phyloP scores from a whole-genome alignment of 75 land plant species.

The Gnetum montanum region DNA sequence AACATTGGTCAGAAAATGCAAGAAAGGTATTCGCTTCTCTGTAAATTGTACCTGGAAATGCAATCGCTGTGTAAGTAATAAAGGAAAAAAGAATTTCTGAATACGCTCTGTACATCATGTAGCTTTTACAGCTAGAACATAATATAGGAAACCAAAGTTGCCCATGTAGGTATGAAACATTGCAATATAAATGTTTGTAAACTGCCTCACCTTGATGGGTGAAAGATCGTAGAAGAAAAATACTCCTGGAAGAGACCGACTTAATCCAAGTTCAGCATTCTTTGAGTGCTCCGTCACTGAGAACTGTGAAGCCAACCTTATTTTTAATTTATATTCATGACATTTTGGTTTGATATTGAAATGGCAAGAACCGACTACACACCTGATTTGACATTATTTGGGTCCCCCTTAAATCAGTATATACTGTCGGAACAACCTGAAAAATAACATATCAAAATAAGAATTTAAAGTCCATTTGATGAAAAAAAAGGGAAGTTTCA shows the following conservation, averaged over 20 bases:
- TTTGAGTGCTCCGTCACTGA: conserved; percentile 92
- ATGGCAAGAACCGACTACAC: no score
- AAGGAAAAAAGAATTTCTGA: no score
- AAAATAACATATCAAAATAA: conserved; percentile 3
- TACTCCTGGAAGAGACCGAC: conserved; percentile 67
- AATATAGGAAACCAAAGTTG: no score
- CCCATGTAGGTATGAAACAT: no score
- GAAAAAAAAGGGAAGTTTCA: no score
- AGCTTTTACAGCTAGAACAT: no score
- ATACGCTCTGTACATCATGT: no score
- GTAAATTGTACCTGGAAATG: conserved; percentile 67
- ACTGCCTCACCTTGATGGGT: conserved; percentile 90
- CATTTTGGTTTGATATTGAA: no score
- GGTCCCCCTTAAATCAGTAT: conserved; percentile 62
- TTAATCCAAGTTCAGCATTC: conserved; percentile 26
- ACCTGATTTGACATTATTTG: conserved; percentile 89
- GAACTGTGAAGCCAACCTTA: conserved; percentile 39
- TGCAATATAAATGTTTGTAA: no score
- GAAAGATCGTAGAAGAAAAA: conserved; percentile 92
- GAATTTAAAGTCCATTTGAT: no score
- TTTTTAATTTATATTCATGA: background rate
- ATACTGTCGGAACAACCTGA: conserved; percentile 90
- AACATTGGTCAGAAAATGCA: conserved; percentile 85
- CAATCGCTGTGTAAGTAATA: background rate
- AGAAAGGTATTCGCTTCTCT: conserved; percentile 48